Conservation (phyloP, 164 flowering plant genomes). For the Aristolochia contorta region DNA sequence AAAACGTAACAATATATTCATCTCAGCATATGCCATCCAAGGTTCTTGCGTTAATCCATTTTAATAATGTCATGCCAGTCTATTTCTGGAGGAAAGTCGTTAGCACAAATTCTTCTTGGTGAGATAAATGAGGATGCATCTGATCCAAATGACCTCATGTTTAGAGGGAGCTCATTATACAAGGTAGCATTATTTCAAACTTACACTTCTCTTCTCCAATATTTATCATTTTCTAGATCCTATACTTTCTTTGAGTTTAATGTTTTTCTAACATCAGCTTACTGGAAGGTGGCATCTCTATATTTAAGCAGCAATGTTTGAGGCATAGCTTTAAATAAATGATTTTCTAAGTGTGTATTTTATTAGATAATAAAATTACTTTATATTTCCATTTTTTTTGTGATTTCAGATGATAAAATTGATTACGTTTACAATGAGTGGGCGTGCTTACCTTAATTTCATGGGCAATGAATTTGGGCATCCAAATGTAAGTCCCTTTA, state of each 20-base stretch:
- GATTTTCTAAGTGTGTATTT: too few species aligned
- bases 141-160: conserved; percentile 25
- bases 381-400: conserved; percentile 9
- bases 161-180: conserved; percentile 68
- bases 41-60: background rate
- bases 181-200: conserved; percentile 36
- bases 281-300: too few species aligned
- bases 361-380: too few species aligned
- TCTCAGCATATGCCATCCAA: background rate
- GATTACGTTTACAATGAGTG: conserved; percentile 76
- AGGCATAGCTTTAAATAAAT: background rate
- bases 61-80: conserved; percentile 39
- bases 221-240: too few species aligned
- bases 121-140: conserved; percentile 24
- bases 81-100: conserved; percentile 86
- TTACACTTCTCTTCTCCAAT: background rate
- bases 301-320: too few species aligned
- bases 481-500: conserved; percentile 48
- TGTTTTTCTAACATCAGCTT: too few species aligned
- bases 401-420: conserved; percentile 69
- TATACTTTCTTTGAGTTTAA: too few species aligned
- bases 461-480: conserved; percentile 99
- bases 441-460: conserved; percentile 89
- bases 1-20: too few species aligned
- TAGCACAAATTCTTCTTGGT: conserved; percentile 86